Conservation (phyloP, 805 yeast genomes). For the Pichia rugopelliculosa region DNA sequence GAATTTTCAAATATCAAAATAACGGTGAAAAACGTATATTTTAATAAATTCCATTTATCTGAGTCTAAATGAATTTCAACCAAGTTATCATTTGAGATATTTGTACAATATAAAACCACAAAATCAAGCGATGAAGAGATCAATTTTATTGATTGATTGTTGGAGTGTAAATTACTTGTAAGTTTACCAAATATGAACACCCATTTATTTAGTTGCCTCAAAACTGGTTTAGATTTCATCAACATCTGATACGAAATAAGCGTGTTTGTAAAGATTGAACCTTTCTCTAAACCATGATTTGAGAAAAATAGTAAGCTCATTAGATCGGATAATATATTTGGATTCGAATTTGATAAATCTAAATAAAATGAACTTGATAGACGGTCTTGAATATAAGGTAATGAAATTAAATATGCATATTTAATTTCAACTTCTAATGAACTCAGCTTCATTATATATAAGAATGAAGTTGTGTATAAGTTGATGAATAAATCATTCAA, state of each 20-base stretch:
- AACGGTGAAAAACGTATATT: slow-evolving; percentile 37
- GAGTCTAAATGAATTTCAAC: background rate
- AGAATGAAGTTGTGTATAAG: background rate
- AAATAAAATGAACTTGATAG: background rate
- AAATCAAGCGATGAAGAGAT: background rate
- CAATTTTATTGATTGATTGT: slow-evolving; percentile 29
- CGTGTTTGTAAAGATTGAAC: slow-evolving; percentile 1
- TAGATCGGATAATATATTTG: slow-evolving; percentile 14
- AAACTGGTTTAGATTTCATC: slow-evolving; percentile 29
- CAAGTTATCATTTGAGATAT: background rate
- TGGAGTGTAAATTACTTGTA: slow-evolving; percentile 4
- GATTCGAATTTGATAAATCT: background rate
- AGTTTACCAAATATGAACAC: slow-evolving; percentile 32
- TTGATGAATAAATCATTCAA: background rate
- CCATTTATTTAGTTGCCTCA: slow-evolving; percentile 42
- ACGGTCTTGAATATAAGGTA: slow-evolving; percentile 1
- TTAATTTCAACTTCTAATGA: background rate
- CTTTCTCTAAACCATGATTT: slow-evolving; percentile 20
- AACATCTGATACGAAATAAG: background rate
- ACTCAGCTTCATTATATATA: background rate
- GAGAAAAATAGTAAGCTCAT: slow-evolving; percentile 10
- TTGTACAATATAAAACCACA: slow-evolving; percentile 1
- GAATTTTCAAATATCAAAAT: slow-evolving; percentile 46
- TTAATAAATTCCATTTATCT: slow-evolving; percentile 20
- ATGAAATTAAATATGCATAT: background rate